Percentiles rank a stretch among this genome's conserved stretches.
Evolutionary conservation across 2,329 filamentous ascomycete genomes (phyloP).

Genomic region (Aspergillus candidus): DNA sequence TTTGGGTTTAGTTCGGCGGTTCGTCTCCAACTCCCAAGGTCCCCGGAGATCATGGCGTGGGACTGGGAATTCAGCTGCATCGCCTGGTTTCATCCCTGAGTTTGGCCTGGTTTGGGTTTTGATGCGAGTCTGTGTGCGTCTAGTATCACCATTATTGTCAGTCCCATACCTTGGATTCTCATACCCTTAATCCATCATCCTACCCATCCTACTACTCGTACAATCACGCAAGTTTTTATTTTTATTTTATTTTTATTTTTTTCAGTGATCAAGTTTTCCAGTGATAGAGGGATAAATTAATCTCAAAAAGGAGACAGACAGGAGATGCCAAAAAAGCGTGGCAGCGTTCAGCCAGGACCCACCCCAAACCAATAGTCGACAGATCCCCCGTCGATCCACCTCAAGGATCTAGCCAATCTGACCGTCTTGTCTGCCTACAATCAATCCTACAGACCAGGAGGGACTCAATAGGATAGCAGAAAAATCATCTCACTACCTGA

Average conservation of each 20-base stretch:
- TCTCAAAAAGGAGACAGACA: conserved; percentile 2
- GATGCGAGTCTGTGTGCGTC: too few relatives aligned
- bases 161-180: too few relatives aligned
- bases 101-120: too few relatives aligned
- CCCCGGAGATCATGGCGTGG: conserved; percentile 4
- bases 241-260: too few relatives aligned
- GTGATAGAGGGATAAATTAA: conserved; percentile 1
- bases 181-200: too few relatives aligned
- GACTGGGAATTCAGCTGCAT: too few relatives aligned
- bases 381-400: conserved; percentile 32
- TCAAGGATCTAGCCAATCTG: conserved; percentile 23
- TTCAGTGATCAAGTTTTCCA: neutral
- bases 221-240: neutral
- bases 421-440: conserved; percentile 17
- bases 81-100: too few relatives aligned
- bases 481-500: too few relatives aligned
- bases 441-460: neutral
- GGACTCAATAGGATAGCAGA: too few relatives aligned
- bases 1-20: conserved; percentile 13
- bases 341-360: conserved; percentile 25
- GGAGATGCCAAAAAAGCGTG: conserved; percentile 15
- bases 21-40: conserved; percentile 8
- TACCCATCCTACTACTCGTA: too few relatives aligned
- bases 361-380: conserved; percentile 36
- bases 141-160: too few relatives aligned